Evolutionary conservation across 768 basidiomycete species (phyloP).

Genomic region (Phlegmacium glaucopus): DNA sequence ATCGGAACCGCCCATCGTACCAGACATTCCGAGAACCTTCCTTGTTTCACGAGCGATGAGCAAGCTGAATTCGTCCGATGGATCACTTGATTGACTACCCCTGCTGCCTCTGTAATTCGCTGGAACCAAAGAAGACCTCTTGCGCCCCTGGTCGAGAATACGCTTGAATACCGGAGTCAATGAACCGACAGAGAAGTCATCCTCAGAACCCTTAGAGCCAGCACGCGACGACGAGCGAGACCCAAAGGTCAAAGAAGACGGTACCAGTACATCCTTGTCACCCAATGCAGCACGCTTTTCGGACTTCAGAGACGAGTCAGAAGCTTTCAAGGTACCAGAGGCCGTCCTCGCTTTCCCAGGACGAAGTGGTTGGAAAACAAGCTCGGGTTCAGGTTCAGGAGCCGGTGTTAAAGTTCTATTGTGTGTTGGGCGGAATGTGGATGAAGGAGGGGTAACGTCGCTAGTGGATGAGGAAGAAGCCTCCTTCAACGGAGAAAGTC

Average conservation of each 20-base stretch:
- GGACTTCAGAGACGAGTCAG: slow-evolving; percentile 20
- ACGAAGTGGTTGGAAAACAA: slow-evolving; percentile 56
- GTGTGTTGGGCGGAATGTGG: slow-evolving; percentile 37
- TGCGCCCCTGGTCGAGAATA: slow-evolving; percentile 10
- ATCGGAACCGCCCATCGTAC: slow-evolving; percentile 65
- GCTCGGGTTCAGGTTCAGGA: slow-evolving; percentile 54
- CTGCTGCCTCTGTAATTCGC: background rate
- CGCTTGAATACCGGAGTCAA: slow-evolving; percentile 35
- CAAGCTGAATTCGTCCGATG: background rate
- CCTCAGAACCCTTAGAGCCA: slow-evolving; percentile 6
- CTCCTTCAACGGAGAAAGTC: slow-evolving; percentile 26
- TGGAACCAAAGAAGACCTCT: background rate
- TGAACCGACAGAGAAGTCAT: slow-evolving; percentile 18
- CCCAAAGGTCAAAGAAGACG: slow-evolving; percentile 38
- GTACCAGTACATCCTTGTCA: slow-evolving; percentile 14
- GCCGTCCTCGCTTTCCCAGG: slow-evolving; percentile 37
- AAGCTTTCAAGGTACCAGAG: slow-evolving; percentile 9
- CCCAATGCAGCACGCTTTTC: slow-evolving; percentile 18
- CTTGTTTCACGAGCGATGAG: slow-evolving; percentile 42
- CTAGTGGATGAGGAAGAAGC: slow-evolving; percentile 6
- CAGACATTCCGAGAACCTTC: slow-evolving; percentile 57
- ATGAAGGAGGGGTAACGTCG: background rate
- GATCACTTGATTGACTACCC: slow-evolving; percentile 17
- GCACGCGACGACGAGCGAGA: slow-evolving; percentile 24
- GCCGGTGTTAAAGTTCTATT: slow-evolving; percentile 56